Base-by-base conservation (phyloP, 768 basidiomycete genomes). In the Boletus reticulatus region DNA sequence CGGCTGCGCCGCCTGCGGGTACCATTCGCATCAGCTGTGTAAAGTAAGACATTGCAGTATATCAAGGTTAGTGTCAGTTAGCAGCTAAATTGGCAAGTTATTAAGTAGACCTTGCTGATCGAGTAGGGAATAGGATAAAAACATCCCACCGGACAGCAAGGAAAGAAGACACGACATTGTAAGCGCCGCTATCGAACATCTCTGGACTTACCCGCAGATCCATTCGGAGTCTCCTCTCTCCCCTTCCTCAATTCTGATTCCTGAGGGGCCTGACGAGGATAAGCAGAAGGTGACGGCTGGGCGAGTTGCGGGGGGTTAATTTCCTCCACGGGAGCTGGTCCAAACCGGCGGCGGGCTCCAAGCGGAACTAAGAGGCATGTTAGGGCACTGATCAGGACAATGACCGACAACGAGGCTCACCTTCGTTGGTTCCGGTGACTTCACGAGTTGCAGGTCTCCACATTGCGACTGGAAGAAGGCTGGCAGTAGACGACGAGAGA, bases 1-100 rank as follows among this genome's bases (percentile, higher is more conserved):
- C 97, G 90, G 67, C 94, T 97, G 63, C 93, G 89, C 60, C 96
- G 85, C 77, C 98, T 98, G 60, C 95, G 88, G 62, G 94, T 86
- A 62, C 87, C 89, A 69, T 93, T 91, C 53, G 86, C 81, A 70
- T 89, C 85, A 80, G 84, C 89, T 90, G 73, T 65, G 62, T 62
- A 57, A 68, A 77, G 73, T 76, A 65, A 73, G 63, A 72, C 63
- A 78, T 75, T 59, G 67, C 57, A 54, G 63, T 66, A 64, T 67
- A 72, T 76, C 63, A 76, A 73, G 74, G 79, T 90, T 84, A 87
- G 84, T 86, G 78, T 73, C 56, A 74, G 75, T 72, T 49, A 71
- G 69, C 53, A 67, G 69, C 62, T 72, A 67, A 61, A 69, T 73
- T 70, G 65, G 67, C 60, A 70, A 72, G 61, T 57, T 56, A 63